Evolutionary conservation across 768 basidiomycete genomes (phyloP).

Genomic region (Hygrocybe coccinea): DNA sequence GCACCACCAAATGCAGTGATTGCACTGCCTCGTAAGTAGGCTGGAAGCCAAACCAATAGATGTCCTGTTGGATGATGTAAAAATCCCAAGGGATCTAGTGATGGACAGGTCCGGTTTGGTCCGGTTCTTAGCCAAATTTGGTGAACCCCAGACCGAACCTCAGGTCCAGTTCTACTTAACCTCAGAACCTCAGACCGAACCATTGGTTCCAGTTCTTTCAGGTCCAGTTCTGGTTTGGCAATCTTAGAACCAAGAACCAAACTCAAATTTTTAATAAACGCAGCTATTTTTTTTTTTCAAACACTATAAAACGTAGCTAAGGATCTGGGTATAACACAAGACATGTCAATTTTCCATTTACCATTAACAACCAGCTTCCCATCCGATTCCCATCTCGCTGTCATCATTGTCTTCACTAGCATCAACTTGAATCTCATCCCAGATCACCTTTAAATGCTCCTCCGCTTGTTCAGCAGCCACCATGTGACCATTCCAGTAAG

Average conservation of each 20-base stretch:
- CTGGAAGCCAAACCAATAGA: too few relatives aligned
- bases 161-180: not conserved
- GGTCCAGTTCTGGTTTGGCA: not conserved
- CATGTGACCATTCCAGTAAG: constrained; percentile 26
- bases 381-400: not conserved
- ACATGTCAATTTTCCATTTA: too few relatives aligned
- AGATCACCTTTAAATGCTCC: not conserved
- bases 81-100: not conserved
- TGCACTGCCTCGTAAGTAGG: too few relatives aligned
- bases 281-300: not conserved
- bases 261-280: not conserved
- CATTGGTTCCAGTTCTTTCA: too few relatives aligned
- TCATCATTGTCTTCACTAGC: not conserved
- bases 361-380: too few relatives aligned
- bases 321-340: too few relatives aligned
- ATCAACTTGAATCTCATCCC: not conserved
- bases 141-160: not conserved
- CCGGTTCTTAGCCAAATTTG: not conserved
- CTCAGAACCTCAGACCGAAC: not conserved
- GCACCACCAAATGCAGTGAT: too few relatives aligned
- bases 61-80: too few relatives aligned
- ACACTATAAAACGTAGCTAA: not conserved
- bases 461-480: constrained; percentile 15
- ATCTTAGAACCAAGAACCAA: not conserved
- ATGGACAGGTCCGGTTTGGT: not conserved